phyloP scores from a whole-genome alignment of 1,284 basidiomycete genomes.

The Ganoderma lingzhi region DNA sequence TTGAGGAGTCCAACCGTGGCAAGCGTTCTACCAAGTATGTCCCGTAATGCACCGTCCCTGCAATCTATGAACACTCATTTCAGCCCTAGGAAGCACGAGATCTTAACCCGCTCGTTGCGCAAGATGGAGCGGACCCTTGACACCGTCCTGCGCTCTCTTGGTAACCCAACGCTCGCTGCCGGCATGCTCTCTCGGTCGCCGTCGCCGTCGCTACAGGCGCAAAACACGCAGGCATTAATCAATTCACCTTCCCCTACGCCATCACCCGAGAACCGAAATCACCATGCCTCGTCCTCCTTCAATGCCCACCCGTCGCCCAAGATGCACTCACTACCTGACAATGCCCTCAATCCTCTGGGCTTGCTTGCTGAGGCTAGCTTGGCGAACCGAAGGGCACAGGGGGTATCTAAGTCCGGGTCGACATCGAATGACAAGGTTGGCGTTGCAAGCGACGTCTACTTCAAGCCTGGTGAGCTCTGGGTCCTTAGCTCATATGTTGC shows the following conservation, averaged over 20 bases:
- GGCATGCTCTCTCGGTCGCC: slow-evolving; percentile 86
- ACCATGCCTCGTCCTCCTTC: slow-evolving; percentile 26
- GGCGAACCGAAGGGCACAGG: slow-evolving; percentile 76
- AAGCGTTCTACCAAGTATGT: slow-evolving; percentile 89
- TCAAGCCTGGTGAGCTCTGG: slow-evolving; percentile 81
- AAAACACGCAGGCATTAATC: slow-evolving; percentile 67
- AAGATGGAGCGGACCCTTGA: slow-evolving; percentile 95
- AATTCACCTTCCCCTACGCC: slow-evolving; percentile 65
- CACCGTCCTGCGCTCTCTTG: slow-evolving; percentile 84
- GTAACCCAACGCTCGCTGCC: slow-evolving; percentile 79
- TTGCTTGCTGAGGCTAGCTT: slow-evolving; percentile 91
- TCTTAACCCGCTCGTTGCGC: slow-evolving; percentile 85
- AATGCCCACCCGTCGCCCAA: slow-evolving; percentile 66
- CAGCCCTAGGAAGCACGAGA: slow-evolving; percentile 81
- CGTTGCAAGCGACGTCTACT: slow-evolving; percentile 92
- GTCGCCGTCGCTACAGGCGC: slow-evolving; percentile 66
- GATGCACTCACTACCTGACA: slow-evolving; percentile 90
- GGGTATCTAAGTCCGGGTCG: slow-evolving; percentile 35
- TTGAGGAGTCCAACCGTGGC: slow-evolving; percentile 94
- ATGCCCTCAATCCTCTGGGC: slow-evolving; percentile 89
- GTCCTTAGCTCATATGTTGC: slow-evolving; percentile 22
- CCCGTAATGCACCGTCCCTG: slow-evolving; percentile 6
- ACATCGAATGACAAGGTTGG: slow-evolving; percentile 56
- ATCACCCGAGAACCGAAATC: slow-evolving; percentile 37
- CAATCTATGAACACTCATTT: slow-evolving; percentile 39